phyloP scores from a whole-genome alignment of 805 yeast species.

The Monosporozyma servazzii region DNA sequence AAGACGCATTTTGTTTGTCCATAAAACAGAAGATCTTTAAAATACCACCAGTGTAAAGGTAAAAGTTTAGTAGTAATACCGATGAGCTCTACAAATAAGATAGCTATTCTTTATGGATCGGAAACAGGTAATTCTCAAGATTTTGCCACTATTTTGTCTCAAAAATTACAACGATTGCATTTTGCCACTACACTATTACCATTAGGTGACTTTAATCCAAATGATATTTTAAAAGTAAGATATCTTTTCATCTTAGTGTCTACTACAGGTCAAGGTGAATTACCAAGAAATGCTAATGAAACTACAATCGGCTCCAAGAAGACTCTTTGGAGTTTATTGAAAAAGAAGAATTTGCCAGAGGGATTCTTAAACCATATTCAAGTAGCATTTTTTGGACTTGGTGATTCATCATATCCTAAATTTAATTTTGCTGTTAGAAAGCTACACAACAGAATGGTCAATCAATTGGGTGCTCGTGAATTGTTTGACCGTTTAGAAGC shows the following conservation, averaged over 20 bases:
- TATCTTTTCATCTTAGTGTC: slow-evolving; percentile 48
- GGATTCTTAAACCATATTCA: slow-evolving; percentile 52
- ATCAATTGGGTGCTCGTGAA: slow-evolving; percentile 75
- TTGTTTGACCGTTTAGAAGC: slow-evolving; percentile 73
- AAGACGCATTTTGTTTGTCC: not conserved
- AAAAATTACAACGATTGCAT: slow-evolving; percentile 45
- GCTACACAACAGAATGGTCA: slow-evolving; percentile 57
- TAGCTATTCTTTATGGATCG: slow-evolving; percentile 74
- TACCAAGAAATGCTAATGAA: slow-evolving; percentile 66
- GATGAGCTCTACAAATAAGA: slow-evolving; percentile 13
- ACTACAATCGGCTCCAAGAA: slow-evolving; percentile 12
- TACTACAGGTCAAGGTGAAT: slow-evolving; percentile 92
- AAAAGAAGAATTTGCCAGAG: slow-evolving; percentile 53
- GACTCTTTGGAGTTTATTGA: slow-evolving; percentile 61
- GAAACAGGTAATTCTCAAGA: slow-evolving; percentile 92
- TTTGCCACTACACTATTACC: slow-evolving; percentile 41
- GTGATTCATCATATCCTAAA: slow-evolving; percentile 85
- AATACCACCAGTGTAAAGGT: not conserved
- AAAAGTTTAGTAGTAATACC: not conserved
- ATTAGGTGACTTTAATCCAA: slow-evolving; percentile 53
- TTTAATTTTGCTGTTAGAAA: slow-evolving; percentile 85
- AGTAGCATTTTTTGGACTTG: slow-evolving; percentile 78
- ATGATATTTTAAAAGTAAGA: slow-evolving; percentile 42
- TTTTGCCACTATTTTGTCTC: slow-evolving; percentile 56
- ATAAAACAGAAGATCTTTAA: not conserved